phyloP scores from a whole-genome alignment of 805 yeast genomes.

The Candida silvicultrix region DNA sequence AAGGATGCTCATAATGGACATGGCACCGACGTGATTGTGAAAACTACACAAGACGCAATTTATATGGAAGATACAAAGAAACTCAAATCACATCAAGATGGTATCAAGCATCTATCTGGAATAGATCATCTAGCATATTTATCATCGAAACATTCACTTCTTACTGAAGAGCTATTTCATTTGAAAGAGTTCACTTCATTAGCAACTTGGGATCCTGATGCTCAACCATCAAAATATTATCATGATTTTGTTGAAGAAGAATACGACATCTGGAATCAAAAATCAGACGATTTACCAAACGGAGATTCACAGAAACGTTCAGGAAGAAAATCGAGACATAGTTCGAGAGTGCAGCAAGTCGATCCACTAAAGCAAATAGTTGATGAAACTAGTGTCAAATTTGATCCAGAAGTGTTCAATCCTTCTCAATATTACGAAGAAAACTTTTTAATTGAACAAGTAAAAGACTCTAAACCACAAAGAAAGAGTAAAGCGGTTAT shows the following conservation, averaged over 20 bases:
- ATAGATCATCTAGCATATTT: slow-evolving; percentile 35
- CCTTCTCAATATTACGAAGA: slow-evolving; percentile 18
- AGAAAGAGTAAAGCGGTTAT: background rate
- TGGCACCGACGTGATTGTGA: background rate
- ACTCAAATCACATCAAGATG: background rate
- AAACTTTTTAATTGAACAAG: slow-evolving; percentile 9
- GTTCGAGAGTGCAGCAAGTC: slow-evolving; percentile 8
- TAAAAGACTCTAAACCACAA: background rate
- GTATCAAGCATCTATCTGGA: slow-evolving; percentile 1
- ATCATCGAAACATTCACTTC: slow-evolving; percentile 38
- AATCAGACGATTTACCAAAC: background rate
- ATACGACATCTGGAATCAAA: slow-evolving; percentile 20
- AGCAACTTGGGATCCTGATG: slow-evolving; percentile 54
- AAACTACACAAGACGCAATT: background rate
- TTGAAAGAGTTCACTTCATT: slow-evolving; percentile 54
- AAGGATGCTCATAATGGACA: background rate
- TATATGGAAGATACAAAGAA: slow-evolving; percentile 3
- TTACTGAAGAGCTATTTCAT: slow-evolving; percentile 59
- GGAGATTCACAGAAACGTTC: slow-evolving; percentile 1
- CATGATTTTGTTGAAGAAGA: slow-evolving; percentile 24
- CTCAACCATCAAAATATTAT: slow-evolving; percentile 29
- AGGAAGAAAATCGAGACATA: slow-evolving; percentile 17
- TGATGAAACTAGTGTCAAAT: slow-evolving; percentile 9
- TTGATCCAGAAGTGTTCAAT: slow-evolving; percentile 10
- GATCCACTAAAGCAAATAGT: slow-evolving; percentile 14